phyloP scores from a whole-genome alignment of 2,329 filamentous ascomycete genomes.

The Daldinia sp. region DNA sequence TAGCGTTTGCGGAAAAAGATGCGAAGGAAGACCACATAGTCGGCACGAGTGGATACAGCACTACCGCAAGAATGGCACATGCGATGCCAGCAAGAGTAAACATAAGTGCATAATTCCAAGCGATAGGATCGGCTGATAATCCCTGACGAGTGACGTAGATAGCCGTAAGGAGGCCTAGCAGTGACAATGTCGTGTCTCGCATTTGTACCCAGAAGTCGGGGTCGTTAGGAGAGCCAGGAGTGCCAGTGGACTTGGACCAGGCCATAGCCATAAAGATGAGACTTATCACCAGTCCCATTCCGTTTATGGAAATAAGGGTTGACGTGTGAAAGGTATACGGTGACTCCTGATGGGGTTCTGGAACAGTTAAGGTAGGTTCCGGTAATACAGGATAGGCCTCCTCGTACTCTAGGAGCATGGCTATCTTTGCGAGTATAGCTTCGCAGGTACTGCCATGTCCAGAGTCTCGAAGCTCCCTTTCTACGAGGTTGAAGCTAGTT shows the following conservation, averaged over 20 bases:
- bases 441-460: constrained; percentile 10
- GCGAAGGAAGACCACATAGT: constrained; percentile 24
- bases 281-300: background rate
- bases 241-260: constrained; percentile 10
- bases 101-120: constrained; percentile 22
- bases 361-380: background rate
- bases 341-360: background rate
- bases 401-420: constrained; percentile 30
- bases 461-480: constrained; percentile 23
- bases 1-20: background rate
- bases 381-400: constrained; percentile 30
- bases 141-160: constrained; percentile 11
- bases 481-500: background rate
- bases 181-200: background rate
- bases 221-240: constrained; percentile 19
- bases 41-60: constrained; percentile 13
- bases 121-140: background rate
- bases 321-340: constrained; percentile 1
- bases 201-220: constrained; percentile 23
- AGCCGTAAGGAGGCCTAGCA: background rate
- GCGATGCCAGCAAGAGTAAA: constrained; percentile 12
- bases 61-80: constrained; percentile 10
- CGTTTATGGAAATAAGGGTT: constrained; percentile 7
- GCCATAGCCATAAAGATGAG: constrained; percentile 16
- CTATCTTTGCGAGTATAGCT: constrained; percentile 20